phyloP scores from a whole-genome alignment of 169 alveolate species.

The Cryptosporidium felis region DNA sequence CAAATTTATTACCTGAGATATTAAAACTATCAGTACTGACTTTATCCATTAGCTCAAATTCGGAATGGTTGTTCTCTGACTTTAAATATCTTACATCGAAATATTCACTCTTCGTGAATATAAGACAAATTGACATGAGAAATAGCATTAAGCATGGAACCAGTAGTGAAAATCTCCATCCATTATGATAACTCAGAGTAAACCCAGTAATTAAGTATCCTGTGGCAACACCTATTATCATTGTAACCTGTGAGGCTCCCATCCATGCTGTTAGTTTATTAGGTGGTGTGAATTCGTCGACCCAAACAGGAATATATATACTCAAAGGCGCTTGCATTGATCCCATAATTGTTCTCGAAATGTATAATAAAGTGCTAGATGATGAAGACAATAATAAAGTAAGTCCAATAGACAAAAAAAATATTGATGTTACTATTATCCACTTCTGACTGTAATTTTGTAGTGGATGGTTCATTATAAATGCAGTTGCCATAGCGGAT shows the following conservation, averaged over 20 bases:
- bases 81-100: constrained; percentile 29
- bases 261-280: constrained; percentile 62
- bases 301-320: constrained; percentile 67
- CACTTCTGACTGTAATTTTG: constrained; percentile 67
- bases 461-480: constrained; percentile 52
- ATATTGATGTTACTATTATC: constrained; percentile 41
- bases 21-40: background rate
- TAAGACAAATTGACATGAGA: constrained; percentile 35
- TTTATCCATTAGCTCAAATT: constrained; percentile 8
- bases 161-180: constrained; percentile 61
- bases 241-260: constrained; percentile 69
- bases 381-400: constrained; percentile 40
- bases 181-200: constrained; percentile 35
- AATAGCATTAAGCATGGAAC: constrained; percentile 52
- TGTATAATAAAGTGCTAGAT: constrained; percentile 27
- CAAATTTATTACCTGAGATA: background rate
- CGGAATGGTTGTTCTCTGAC: background rate
- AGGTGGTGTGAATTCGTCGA: constrained; percentile 69
- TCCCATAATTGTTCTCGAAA: constrained; percentile 67
- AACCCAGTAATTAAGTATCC: constrained; percentile 66
- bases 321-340: constrained; percentile 71
- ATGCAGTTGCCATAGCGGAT: constrained; percentile 69
- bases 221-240: constrained; percentile 62
- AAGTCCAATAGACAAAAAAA: constrained; percentile 44
- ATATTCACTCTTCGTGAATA: constrained; percentile 52